Conservation (phyloP, 352 stramenopile species). For the Globisporangium mamillatum region DNA sequence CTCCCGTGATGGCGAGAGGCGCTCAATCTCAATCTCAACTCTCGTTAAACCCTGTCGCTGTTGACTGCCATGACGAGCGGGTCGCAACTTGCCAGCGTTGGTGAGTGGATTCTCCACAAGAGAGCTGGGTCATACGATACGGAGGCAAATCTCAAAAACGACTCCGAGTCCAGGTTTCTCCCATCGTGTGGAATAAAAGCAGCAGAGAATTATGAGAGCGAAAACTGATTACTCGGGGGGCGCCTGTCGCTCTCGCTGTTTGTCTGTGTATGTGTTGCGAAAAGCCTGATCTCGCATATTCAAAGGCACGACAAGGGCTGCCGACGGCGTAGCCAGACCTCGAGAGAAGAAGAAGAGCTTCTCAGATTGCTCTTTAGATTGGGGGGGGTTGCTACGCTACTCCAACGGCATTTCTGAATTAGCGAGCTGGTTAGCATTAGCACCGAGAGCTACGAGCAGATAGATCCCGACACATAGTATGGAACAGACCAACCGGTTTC, state of each 20-base stretch:
- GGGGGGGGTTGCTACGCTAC: neutral
- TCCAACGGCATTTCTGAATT: neutral
- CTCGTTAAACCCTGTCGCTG: neutral
- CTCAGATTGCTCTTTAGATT: neutral
- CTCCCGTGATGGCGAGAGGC: neutral
- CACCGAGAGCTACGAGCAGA: neutral
- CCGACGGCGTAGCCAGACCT: neutral
- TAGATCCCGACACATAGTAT: neutral
- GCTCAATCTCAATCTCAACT: neutral
- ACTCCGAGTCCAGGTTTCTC: neutral
- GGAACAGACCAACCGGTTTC: neutral
- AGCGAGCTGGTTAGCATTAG: neutral
- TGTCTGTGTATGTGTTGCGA: neutral
- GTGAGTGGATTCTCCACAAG: neutral
- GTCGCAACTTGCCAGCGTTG: neutral
- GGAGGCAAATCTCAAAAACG: neutral
- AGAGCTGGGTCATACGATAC: neutral
- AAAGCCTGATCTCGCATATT: neutral
- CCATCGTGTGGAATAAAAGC: neutral
- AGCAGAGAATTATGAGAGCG: neutral
- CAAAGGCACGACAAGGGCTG: neutral
- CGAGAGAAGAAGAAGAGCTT: neutral
- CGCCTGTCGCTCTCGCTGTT: neutral
- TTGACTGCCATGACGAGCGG: neutral
- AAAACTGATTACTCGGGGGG: neutral